Percentiles rank a stretch among this genome's conserved stretches.
Evolutionary conservation across 2,329 filamentous ascomycete species (phyloP).

Genomic region (Scorias spongiosa): DNA sequence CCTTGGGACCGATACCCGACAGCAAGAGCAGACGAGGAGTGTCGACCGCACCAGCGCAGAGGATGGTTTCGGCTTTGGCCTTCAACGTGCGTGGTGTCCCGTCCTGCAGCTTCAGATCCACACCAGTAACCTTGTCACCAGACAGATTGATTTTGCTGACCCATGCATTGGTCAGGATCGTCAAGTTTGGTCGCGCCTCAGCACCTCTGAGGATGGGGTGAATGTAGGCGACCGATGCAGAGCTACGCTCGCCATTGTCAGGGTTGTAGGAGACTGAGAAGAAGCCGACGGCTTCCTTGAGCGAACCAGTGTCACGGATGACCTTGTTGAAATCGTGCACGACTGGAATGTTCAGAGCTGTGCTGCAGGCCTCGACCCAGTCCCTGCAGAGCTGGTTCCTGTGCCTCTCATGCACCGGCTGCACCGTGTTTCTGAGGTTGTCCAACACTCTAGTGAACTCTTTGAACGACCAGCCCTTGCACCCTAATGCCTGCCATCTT

Average conservation of each 20-base stretch:
- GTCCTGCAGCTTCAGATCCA: constrained; percentile 52
- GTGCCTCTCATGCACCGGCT: constrained; percentile 72
- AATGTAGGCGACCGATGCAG: constrained; percentile 81
- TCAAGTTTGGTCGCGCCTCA: constrained; percentile 70
- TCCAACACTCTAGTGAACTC: constrained; percentile 69
- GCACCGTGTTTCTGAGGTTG: constrained; percentile 76
- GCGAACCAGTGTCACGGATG: constrained; percentile 56
- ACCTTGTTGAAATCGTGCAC: constrained; percentile 77
- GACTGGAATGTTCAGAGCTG: constrained; percentile 64
- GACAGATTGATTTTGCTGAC: constrained; percentile 66
- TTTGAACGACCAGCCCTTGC: constrained; percentile 74
- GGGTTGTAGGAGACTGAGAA: constrained; percentile 87
- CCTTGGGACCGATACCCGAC: constrained; percentile 34
- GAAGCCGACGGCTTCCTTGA: constrained; percentile 70
- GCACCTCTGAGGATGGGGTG: constrained; percentile 77
- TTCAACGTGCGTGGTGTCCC: constrained; percentile 40
- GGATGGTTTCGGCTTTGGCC: constrained; percentile 60
- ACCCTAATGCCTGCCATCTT: constrained; percentile 69
- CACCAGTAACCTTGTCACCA: constrained; percentile 51
- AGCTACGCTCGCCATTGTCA: constrained; percentile 69
- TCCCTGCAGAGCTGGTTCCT: constrained; percentile 84
- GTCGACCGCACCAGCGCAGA: constrained; percentile 68
- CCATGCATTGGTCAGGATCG: constrained; percentile 75
- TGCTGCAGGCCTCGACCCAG: constrained; percentile 70
- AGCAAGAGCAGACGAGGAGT: constrained; percentile 52